Conservation (phyloP, 106 monocot species). For the Dioscorea zingiberensis region DNA sequence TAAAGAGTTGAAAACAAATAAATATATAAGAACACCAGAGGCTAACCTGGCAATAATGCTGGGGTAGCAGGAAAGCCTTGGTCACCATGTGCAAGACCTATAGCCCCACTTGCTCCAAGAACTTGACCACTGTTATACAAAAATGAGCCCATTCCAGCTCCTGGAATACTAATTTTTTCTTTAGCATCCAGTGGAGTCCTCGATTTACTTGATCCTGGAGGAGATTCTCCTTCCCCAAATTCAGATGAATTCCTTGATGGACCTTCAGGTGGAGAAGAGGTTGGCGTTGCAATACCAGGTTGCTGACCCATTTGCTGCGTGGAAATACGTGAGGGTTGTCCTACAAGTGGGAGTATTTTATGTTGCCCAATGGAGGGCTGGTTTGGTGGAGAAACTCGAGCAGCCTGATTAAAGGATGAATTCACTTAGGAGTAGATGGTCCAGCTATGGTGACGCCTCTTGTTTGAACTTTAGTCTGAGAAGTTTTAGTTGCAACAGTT, state of each 20-base stretch:
- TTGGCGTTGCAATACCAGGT: constrained; percentile 20
- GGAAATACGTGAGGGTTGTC: constrained; percentile 20
- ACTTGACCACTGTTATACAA: constrained; percentile 69
- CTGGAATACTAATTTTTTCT: constrained; percentile 41
- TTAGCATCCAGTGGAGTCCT: constrained; percentile 38
- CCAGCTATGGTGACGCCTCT: constrained; percentile 14
- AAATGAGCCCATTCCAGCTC: constrained; percentile 43
- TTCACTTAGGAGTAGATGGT: constrained; percentile 11
- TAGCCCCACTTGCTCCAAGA: constrained; percentile 62
- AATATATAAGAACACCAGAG: neutral
- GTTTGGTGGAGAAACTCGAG: constrained; percentile 12
- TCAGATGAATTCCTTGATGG: constrained; percentile 41
- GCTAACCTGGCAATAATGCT: constrained; percentile 79
- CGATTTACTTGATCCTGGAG: constrained; percentile 45
- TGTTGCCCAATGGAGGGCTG: constrained; percentile 26
- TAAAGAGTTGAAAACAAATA: neutral
- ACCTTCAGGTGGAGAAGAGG: constrained; percentile 26
- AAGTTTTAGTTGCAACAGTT: constrained; percentile 14
- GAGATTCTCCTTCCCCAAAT: constrained; percentile 42
- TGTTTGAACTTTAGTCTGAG: constrained; percentile 18
- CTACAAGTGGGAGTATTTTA: constrained; percentile 16
- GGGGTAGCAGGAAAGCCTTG: constrained; percentile 77
- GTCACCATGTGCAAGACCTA: constrained; percentile 59
- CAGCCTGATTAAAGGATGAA: constrained; percentile 19
- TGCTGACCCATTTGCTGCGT: constrained; percentile 20